Base-by-base conservation (phyloP, 2,329 filamentous ascomycete species). In the Cladosporium cucumerinum region DNA sequence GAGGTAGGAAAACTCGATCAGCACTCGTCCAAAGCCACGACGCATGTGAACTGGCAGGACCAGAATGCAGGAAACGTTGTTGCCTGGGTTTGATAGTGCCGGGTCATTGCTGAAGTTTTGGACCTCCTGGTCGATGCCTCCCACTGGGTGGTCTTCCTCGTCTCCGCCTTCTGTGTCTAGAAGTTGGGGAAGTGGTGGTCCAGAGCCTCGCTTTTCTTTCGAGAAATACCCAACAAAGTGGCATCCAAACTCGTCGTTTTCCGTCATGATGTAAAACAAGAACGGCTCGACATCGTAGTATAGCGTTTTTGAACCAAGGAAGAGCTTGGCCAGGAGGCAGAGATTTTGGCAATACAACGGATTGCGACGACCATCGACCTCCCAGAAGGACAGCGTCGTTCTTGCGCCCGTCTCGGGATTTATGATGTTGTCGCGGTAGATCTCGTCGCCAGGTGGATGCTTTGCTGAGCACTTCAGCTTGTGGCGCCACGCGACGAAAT, bases 171-270 rank as follows among this genome's bases (percentile, higher is more conserved):
- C 72, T 34, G 67, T 68, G 39, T 70, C 66, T 21, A 72, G 65
- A 48, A 71, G 66, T 71, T 93, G 89, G 67, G 93, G 96, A 77
- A 92, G 94, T 2, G 92, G 90, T 62, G 72, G 70, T 3, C 72
- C 71, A 51, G 72, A 72, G 12, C 74, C 74, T 51, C 96, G 86
- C 79, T 99, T 99, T 79, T 99, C 95, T 77, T 99, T 99, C 59
- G 95, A 98, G 73, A 99, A 99, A 75, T 99, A 99, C n/a, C 95
- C 95, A 28, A 98, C 94, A 70, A 99, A 95, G 75, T 97, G 95
- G 74, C 95, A 97, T 21, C 94, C 94, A 21, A 89, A 86, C 64
- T 95, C 90, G 73, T 97, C 91, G 71, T 93, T 94, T 72, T 97
- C 95, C 69, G 93, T 96, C 80, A 98, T 91, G 71, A 97, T 93